Evolutionary conservation across 139 green algal genomes (phyloP).

Genomic region (Bryopsis sp.): DNA sequence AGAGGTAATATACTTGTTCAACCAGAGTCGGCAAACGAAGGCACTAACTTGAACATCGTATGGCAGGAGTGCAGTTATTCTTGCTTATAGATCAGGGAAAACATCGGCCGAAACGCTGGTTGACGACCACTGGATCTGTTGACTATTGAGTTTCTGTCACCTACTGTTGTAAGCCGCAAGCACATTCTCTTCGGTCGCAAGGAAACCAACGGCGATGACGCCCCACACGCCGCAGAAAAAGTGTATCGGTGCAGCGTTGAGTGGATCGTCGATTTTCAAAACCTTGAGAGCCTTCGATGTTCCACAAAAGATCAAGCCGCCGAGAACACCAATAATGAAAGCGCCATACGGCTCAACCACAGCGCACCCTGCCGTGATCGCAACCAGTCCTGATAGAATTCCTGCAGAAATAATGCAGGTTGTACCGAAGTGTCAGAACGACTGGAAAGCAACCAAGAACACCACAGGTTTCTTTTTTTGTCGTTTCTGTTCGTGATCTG

Average conservation of each 20-base stretch:
- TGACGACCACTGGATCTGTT: not conserved
- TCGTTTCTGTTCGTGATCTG: too few species aligned
- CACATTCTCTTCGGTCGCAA: slow-evolving; percentile 17
- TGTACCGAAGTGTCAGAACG: too few species aligned
- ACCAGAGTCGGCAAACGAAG: too few species aligned
- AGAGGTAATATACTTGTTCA: too few species aligned
- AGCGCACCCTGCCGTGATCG: slow-evolving; percentile 42
- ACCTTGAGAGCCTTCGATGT: slow-evolving; percentile 28
- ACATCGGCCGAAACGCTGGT: not conserved
- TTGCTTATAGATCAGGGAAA: too few species aligned
- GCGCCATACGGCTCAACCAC: slow-evolving; percentile 38
- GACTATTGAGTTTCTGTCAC: not conserved
- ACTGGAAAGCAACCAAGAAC: too few species aligned
- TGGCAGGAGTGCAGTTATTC: too few species aligned
- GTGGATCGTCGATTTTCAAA: slow-evolving; percentile 58
- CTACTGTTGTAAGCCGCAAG: not conserved
- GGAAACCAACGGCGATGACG: slow-evolving; percentile 18
- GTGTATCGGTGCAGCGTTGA: slow-evolving; percentile 47
- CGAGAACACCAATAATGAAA: slow-evolving; percentile 39
- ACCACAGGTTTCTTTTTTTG: too few species aligned
- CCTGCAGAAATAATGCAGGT: too few species aligned
- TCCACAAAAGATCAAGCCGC: slow-evolving; percentile 25
- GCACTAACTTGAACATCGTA: too few species aligned
- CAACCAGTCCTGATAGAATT: slow-evolving; percentile 44
- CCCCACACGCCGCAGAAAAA: slow-evolving; percentile 49